Base-by-base conservation (phyloP, 805 yeast species). In the Candida koratica region DNA sequence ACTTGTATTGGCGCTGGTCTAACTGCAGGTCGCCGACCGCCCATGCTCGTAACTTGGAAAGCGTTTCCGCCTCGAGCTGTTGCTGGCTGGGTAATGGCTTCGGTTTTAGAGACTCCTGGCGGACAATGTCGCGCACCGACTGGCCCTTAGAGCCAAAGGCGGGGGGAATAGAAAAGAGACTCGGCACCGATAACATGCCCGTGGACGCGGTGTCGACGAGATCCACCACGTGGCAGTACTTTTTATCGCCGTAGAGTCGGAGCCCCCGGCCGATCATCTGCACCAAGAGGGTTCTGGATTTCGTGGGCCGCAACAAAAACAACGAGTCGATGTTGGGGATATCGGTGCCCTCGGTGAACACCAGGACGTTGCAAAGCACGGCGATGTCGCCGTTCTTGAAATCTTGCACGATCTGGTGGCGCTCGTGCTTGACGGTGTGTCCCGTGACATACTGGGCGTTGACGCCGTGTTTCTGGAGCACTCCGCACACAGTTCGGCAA, bases 231-330 rank as follows among this genome's bases (percentile, higher is more conserved):
- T 81, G 82, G 49, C 97, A 87, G 41, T 67, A 62, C 2, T 67
- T 56, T 51, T 89, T 89, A 0, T 71, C 75, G 2, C 69, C 61
- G 48, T 77, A 78, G 10, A 75, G 46, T 24, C 97, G 61, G 26
- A 89, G 60, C 0, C 97, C 97, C 38, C 97, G 67, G 0, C 97
- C 97, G 13, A 89, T 71, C 96, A 89, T 89, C 53, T 89, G 97
- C 12, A 79, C 69, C 24, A 86, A 58, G 28, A 89, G 59, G 0
- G 83, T 76, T 20, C 77, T 61, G 1, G 96, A 88, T 39, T 70
- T 71, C 0, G 96, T 84, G 1, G 96, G 96, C 22, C 96, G 62
- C 3, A 85, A 84, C 20, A 89, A 56, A 18, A 89, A 65, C 9
- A 89, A 63, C 19, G 87, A 79, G 51, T 89, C 97, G 38, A 88